phyloP scores from a whole-genome alignment of 2,329 filamentous ascomycete species.

The Aspergillus brasiliensis region DNA sequence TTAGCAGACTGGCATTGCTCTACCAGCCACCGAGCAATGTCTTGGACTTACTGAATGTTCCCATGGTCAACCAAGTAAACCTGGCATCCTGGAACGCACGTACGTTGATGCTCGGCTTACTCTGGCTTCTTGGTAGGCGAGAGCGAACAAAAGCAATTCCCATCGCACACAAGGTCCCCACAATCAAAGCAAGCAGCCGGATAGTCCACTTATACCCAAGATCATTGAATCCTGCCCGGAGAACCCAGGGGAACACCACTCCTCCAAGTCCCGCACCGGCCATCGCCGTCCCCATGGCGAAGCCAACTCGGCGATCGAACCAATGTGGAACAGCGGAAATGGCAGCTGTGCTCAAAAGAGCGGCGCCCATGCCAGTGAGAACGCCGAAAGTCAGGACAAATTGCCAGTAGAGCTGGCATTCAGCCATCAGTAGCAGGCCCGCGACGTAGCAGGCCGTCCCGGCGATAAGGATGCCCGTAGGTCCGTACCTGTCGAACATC shows the following conservation, averaged over 20 bases:
- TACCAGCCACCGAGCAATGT: too few species aligned
- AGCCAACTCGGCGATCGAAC: conserved; percentile 42
- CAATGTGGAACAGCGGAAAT: conserved; percentile 45
- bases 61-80: conserved; percentile 49
- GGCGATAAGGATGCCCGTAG: conserved; percentile 43
- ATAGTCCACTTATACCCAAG: conserved; percentile 46
- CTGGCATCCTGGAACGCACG: conserved; percentile 46
- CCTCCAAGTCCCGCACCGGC: conserved; percentile 43
- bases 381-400: conserved; percentile 48
- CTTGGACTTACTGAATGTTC: conserved; percentile 45
- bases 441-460: conserved; percentile 44
- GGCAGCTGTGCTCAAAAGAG: conserved; percentile 42
- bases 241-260: conserved; percentile 40
- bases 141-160: conserved; percentile 40
- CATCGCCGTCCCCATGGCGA: conserved; percentile 46
- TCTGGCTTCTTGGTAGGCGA: conserved; percentile 38
- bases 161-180: conserved; percentile 34
- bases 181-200: conserved; percentile 40
- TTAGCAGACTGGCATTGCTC: neutral
- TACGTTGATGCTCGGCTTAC: conserved; percentile 44
- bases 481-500: conserved; percentile 54
- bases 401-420: conserved; percentile 53
- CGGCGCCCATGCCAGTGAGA: conserved; percentile 39
- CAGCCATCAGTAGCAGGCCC: conserved; percentile 50
- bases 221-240: conserved; percentile 35